Percentiles rank a stretch among this genome's conserved stretches.
Conservation (phyloP, 306 rosid species). For the Vigna radiata region DNA sequence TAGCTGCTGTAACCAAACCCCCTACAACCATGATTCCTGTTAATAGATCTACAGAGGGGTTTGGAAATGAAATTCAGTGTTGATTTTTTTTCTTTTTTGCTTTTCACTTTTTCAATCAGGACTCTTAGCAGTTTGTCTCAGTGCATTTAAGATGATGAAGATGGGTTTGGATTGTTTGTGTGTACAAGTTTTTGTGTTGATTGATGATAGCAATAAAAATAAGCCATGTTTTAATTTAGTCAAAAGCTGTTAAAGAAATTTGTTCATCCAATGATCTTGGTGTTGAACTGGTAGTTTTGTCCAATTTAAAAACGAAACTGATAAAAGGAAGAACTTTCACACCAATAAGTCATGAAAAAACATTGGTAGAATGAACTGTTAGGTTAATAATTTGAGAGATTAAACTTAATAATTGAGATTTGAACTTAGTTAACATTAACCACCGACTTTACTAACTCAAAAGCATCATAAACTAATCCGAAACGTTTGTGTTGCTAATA, state of each 20-base stretch:
- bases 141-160: slow-evolving; percentile 19
- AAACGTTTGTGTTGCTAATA: background rate
- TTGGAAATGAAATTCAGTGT: slow-evolving; percentile 65
- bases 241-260: background rate
- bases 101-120: slow-evolving; percentile 1
- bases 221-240: background rate
- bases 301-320: too few relatives aligned
- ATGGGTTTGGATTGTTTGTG: slow-evolving; percentile 32
- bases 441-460: too few relatives aligned
- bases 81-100: slow-evolving; percentile 19
- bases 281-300: background rate
- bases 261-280: background rate
- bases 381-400: background rate
- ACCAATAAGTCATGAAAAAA: background rate
- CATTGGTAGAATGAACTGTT: background rate
- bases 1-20: slow-evolving; percentile 84
- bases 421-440: too few relatives aligned
- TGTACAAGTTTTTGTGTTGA: slow-evolving; percentile 23
- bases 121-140: slow-evolving; percentile 8
- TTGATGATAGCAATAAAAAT: slow-evolving; percentile 13
- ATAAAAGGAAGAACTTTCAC: too few relatives aligned
- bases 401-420: too few relatives aligned
- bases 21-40: slow-evolving; percentile 53
- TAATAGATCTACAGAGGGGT: slow-evolving; percentile 58
- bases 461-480: background rate